These are phyloP conservation scores for Tetrahymena elliotti DNA, from an alignment of 73 alveolate species.

Conservation along the genomic window DNA sequence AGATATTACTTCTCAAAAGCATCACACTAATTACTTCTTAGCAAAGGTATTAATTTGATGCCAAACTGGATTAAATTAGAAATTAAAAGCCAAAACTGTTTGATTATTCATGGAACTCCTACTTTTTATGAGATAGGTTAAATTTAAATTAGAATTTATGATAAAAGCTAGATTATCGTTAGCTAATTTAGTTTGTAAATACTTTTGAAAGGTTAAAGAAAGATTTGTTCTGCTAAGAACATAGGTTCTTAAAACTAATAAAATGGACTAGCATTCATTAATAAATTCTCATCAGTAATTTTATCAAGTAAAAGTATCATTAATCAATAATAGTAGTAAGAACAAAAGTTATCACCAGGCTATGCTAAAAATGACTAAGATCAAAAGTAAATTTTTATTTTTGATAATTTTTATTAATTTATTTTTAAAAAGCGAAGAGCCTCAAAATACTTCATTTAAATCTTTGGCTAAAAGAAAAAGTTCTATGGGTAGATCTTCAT, in stretches of 20 bases:
- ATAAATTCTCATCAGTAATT: not conserved
- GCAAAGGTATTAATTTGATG: not conserved
- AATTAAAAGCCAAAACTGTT: not conserved
- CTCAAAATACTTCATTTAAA: not conserved
- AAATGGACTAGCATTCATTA: not conserved
- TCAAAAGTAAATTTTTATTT: not conserved
- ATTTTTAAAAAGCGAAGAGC: not conserved
- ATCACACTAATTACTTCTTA: not conserved
- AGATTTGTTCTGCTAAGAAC: not conserved
- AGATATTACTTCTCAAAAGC: not conserved
- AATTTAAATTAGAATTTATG: not conserved
- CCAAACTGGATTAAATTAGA: not conserved
- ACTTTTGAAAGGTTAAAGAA: not conserved
- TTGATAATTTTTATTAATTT: not conserved
- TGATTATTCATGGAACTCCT: not conserved
- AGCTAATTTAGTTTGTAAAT: not conserved
- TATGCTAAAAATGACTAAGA: not conserved
- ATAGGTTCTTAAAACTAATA: not conserved
- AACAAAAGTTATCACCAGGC: not conserved
- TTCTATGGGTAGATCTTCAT: not conserved
- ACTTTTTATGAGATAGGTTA: not conserved
- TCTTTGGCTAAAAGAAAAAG: not conserved
- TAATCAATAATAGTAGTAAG: too few species aligned
- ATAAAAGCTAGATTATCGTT: not conserved
- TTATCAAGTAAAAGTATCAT: not conserved